Conservation (phyloP, 2,329 filamentous ascomycete genomes). For the Simplicillium sp. region DNA sequence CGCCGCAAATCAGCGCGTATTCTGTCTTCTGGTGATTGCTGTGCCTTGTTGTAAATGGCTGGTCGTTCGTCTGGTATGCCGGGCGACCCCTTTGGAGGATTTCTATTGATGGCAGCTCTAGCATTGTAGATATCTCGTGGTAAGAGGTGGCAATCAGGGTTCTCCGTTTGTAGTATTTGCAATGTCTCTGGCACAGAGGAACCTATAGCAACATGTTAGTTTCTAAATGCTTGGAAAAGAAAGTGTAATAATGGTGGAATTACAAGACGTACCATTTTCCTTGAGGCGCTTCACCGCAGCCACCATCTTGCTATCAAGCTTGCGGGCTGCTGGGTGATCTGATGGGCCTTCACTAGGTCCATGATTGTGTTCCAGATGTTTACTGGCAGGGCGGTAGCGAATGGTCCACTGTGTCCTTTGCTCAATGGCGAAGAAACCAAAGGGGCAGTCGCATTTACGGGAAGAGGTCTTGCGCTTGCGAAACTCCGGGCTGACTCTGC, state of each 20-base stretch:
- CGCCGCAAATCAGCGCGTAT: conserved; percentile 52
- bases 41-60: conserved; percentile 58
- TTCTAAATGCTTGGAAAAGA: conserved; percentile 12
- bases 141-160: conserved; percentile 53
- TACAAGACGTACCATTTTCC: conserved; percentile 46
- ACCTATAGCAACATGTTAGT: conserved; percentile 34
- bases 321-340: conserved; percentile 56
- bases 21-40: conserved; percentile 53
- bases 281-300: conserved; percentile 57
- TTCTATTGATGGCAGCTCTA: conserved; percentile 56
- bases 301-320: conserved; percentile 58
- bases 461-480: conserved; percentile 58
- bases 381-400: conserved; percentile 49
- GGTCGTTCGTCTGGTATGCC: conserved; percentile 52
- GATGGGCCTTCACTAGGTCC: conserved; percentile 57
- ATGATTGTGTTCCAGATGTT: conserved; percentile 54
- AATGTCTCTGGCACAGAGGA: conserved; percentile 57
- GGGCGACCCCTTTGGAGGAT: conserved; percentile 51
- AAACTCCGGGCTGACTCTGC: conserved; percentile 52
- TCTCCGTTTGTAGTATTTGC: conserved; percentile 54
- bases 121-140: conserved; percentile 61
- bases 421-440: conserved; percentile 62
- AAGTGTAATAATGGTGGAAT: conserved; percentile 4
- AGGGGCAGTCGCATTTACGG: conserved; percentile 59
- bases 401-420: conserved; percentile 59